phyloP scores from a whole-genome alignment of 768 basidiomycete genomes.

The Suillus ampliporus region DNA sequence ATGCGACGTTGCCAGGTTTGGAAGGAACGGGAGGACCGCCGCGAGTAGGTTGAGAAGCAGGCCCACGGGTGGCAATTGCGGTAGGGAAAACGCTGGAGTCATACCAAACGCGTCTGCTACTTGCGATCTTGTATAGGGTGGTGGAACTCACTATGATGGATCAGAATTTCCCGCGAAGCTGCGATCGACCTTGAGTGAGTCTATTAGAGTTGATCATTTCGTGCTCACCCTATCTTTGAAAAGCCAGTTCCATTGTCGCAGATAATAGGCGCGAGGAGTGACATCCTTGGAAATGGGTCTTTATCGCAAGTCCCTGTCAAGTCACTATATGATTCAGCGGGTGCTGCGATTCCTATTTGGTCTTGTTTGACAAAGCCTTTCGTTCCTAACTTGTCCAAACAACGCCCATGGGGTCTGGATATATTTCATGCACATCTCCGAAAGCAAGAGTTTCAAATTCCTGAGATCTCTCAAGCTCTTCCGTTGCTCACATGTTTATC shows the following conservation, averaged over 20 bases:
- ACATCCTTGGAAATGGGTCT: constrained; percentile 55
- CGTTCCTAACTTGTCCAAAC: constrained; percentile 31
- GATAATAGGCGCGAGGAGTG: constrained; percentile 89
- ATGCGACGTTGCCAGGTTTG: constrained; percentile 91
- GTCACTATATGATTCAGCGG: constrained; percentile 1
- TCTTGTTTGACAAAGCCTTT: constrained; percentile 28
- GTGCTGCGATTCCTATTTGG: constrained; percentile 30
- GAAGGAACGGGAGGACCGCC: constrained; percentile 79
- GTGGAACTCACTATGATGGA: constrained; percentile 85
- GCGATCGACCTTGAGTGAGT: constrained; percentile 15
- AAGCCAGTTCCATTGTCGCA: constrained; percentile 98
- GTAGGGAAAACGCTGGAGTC: constrained; percentile 89
- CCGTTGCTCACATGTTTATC: too few species aligned
- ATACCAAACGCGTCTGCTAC: background rate
- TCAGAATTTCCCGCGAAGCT: constrained; percentile 99
- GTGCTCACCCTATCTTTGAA: constrained; percentile 91
- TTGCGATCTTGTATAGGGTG: constrained; percentile 9
- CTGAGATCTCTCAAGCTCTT: too few species aligned
- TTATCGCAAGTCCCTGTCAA: constrained; percentile 16
- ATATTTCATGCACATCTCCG: too few species aligned
- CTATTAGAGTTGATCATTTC: background rate
- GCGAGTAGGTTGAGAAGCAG: constrained; percentile 60
- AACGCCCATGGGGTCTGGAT: constrained; percentile 9
- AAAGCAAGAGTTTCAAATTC: too few species aligned
- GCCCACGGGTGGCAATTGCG: constrained; percentile 90